These are phyloP conservation scores for Ophiostoma tasmaniense DNA, from an alignment of 2,329 filamentous ascomycete species.

Conservation along the genomic window DNA sequence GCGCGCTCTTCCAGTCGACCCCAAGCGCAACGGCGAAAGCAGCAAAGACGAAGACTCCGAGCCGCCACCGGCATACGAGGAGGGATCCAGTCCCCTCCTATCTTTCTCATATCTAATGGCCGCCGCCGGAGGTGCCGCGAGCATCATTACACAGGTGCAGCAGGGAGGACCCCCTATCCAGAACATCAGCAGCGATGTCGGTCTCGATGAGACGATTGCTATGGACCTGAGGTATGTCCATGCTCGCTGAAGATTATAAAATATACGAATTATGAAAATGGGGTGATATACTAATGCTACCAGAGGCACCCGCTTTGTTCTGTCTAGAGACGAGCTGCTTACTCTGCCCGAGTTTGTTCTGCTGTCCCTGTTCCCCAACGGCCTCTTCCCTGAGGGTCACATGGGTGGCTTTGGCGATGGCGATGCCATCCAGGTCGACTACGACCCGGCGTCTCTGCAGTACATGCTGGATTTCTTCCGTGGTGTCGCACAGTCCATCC, in stretches of 20 bases:
- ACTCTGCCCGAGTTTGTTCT: slow-evolving; percentile 96
- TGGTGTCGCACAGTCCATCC: slow-evolving; percentile 91
- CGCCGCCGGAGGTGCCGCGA: slow-evolving; percentile 89
- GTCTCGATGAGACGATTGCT: slow-evolving; percentile 86
- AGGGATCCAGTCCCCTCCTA: slow-evolving; percentile 84
- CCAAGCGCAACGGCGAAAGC: slow-evolving; percentile 52
- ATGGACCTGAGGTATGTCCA: slow-evolving; percentile 82
- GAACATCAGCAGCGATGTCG: slow-evolving; percentile 80
- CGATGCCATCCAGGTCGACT: slow-evolving; percentile 95
- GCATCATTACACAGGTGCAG: slow-evolving; percentile 98
- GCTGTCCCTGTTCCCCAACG: slow-evolving; percentile 94
- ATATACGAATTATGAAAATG: not conserved
- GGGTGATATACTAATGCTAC: not conserved
- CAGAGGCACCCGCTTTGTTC: slow-evolving; percentile 85
- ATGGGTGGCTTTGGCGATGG: slow-evolving; percentile 88
- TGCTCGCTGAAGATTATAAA: not conserved
- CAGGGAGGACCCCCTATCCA: slow-evolving; percentile 86
- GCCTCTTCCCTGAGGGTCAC: slow-evolving; percentile 93
- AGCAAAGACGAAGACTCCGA: slow-evolving; percentile 73
- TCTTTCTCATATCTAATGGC: slow-evolving; percentile 98
- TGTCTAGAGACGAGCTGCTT: slow-evolving; percentile 88
- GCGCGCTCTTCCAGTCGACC: slow-evolving; percentile 71
- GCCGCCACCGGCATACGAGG: slow-evolving; percentile 90
- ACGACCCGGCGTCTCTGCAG: slow-evolving; percentile 89
- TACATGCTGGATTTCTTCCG: slow-evolving; percentile 99